Percentiles rank a stretch among this genome's conserved stretches.
These are phyloP conservation scores for Physcomitrellopsis africana DNA, from an alignment of 225 moss, liverwort and hornwort species.

Conservation along the genomic window DNA sequence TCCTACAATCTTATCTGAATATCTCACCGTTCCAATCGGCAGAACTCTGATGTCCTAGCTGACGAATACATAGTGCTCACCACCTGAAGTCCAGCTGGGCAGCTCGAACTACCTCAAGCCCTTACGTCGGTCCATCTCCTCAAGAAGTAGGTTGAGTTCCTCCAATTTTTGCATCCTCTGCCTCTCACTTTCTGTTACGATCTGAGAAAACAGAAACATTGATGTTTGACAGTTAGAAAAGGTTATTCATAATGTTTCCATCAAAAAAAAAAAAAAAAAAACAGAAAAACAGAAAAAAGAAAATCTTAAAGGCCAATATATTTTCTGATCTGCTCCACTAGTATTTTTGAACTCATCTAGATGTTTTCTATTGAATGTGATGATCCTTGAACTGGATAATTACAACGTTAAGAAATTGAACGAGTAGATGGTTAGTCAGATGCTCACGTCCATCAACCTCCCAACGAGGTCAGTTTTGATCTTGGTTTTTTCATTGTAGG, in stretches of 20 bases:
- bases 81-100: neutral
- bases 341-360: too few relatives aligned
- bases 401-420: neutral
- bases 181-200: slow-evolving; percentile 68
- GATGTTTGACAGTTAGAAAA: neutral
- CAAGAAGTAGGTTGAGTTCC: slow-evolving; percentile 54
- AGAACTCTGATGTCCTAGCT: slow-evolving; percentile 7
- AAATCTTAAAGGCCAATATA: too few relatives aligned
- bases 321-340: too few relatives aligned
- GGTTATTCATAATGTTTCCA: neutral
- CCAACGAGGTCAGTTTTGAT: slow-evolving; percentile 62
- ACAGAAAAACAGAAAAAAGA: too few relatives aligned
- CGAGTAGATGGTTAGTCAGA: neutral
- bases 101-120: neutral
- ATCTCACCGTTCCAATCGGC: slow-evolving; percentile 3
- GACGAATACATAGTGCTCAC: neutral
- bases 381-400: neutral
- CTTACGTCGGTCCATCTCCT: slow-evolving; percentile 55
- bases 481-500: slow-evolving; percentile 59
- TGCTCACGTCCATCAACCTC: slow-evolving; percentile 65
- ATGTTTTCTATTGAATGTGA: neutral
- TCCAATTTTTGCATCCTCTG: slow-evolving; percentile 70
- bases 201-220: slow-evolving; percentile 36
- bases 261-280: too few relatives aligned
- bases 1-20: neutral